Percentiles rank a stretch among this genome's conserved stretches.
These are phyloP conservation scores for Podaxis carcinomalis DNA, from an alignment of 768 basidiomycete genomes.

Conservation along the genomic window DNA sequence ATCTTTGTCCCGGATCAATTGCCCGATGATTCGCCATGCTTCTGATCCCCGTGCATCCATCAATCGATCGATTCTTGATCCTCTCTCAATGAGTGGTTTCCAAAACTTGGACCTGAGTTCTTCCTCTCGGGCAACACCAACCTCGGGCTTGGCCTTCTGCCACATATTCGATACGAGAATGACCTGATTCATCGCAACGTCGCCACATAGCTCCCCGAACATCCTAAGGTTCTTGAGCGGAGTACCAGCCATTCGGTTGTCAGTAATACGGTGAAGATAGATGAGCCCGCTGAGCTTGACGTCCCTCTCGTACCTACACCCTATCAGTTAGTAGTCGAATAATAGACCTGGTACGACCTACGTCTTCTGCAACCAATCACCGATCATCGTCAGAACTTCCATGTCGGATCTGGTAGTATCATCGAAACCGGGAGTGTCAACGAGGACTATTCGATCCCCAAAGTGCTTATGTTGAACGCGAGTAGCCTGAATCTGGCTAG, in stretches of 20 bases:
- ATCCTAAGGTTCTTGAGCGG: conserved; percentile 23
- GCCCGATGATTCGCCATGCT: conserved; percentile 23
- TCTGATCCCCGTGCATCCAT: conserved; percentile 12
- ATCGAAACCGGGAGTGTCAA: conserved; percentile 35
- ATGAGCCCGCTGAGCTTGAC: conserved; percentile 11
- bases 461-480: conserved; percentile 18
- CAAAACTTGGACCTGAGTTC: conserved; percentile 37
- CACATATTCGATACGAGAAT: conserved; percentile 36
- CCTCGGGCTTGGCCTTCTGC: conserved; percentile 21
- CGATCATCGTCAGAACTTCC: conserved; percentile 11
- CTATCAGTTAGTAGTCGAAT: not conserved
- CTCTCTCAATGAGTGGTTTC: conserved; percentile 40
- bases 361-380: conserved; percentile 14
- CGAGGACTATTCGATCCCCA: conserved; percentile 25
- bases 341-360: not conserved
- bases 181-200: conserved; percentile 23
- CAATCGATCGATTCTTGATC: conserved; percentile 25
- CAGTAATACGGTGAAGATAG: conserved; percentile 13
- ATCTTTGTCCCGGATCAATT: conserved; percentile 14
- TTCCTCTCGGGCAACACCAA: conserved; percentile 22
- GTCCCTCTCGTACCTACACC: not conserved
- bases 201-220: conserved; percentile 25
- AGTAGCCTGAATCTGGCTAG: conserved; percentile 28
- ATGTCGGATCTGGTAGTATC: conserved; percentile 26
- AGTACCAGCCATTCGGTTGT: conserved; percentile 4